Conservation (phyloP, 1,284 basidiomycete species). For the Takashimella tepidaria region DNA sequence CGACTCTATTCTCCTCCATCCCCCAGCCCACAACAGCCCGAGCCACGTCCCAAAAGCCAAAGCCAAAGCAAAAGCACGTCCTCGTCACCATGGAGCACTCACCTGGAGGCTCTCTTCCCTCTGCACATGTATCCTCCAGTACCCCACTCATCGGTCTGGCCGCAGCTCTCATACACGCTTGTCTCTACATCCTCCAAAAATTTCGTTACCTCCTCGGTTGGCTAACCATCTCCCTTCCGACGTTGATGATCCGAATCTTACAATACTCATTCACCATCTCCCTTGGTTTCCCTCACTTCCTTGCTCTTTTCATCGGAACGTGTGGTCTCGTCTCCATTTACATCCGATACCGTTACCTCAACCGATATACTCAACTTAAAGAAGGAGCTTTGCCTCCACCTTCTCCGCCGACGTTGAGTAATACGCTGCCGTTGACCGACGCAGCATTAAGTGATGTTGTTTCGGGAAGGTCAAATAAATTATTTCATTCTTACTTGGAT, state of each 20-base stretch:
- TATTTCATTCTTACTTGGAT: slow-evolving; percentile 88
- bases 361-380: slow-evolving; percentile 63
- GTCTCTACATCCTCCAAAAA: slow-evolving; percentile 74
- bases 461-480: slow-evolving; percentile 55
- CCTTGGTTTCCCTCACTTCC: slow-evolving; percentile 84
- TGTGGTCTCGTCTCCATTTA: slow-evolving; percentile 70
- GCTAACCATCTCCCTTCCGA: slow-evolving; percentile 71
- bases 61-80: too few species aligned
- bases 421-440: slow-evolving; percentile 25
- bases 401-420: slow-evolving; percentile 30
- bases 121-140: slow-evolving; percentile 18
- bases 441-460: slow-evolving; percentile 63
- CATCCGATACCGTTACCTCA: slow-evolving; percentile 61
- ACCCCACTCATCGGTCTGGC: slow-evolving; percentile 67
- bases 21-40: too few species aligned
- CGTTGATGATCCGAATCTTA: slow-evolving; percentile 56
- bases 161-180: slow-evolving; percentile 78
- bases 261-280: slow-evolving; percentile 84
- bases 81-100: background rate
- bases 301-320: slow-evolving; percentile 64
- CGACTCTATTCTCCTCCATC: too few species aligned
- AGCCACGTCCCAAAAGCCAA: too few species aligned
- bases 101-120: background rate
- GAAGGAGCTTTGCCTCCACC: slow-evolving; percentile 60
- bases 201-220: slow-evolving; percentile 65